Evolutionary conservation across 129 eudicot genomes (phyloP), one percentile per base, ranked within the genome.

Genomic region (Pseudognaphalium luteoalbum): DNA sequence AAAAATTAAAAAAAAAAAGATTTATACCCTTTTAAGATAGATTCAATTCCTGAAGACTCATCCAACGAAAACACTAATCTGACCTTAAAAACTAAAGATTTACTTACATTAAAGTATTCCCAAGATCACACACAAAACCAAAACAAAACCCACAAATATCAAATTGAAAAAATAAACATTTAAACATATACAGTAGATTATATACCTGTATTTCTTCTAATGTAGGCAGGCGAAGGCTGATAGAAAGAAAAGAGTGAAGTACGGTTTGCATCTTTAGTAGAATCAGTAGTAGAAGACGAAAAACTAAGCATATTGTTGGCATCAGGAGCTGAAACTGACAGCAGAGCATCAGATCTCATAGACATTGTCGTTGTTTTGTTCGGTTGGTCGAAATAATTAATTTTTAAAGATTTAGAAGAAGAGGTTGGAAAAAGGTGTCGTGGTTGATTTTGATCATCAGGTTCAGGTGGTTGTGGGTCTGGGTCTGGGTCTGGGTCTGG

Each of bases 261-360:
- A 16, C 73, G 83, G 74, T 72, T 73, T 65, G 7, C 83, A 66
- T 80, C 83, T 58, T 80, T 80, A 33, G 68, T 33, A 39, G 73
- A 6, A 41, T 25, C 39, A 6, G 58, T 29, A 19, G 71, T 60
- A 29, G 86, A 72, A 62, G 87, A 82, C 51, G 96, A 83, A 41
- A 90, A 87, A 69, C 88, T 85, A 34, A 90, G 83, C 88, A 89
- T 84, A 35, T 80, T 77, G 41, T 84, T 80, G 50, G 67, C 57
- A 74, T 79, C 59, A 58, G 80, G 29, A 47, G 77, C 44, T 28
- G 84, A 81, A 77, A 68, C 69, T 78, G 91, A 87, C 76, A 90
- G 88, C 85, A 80, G 57, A 71, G 84, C 16, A 60, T 80, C 74
- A 78, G 80, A 67, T 64, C 81, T 73, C 50, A 76, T 41, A 5